Percentiles rank a stretch among this genome's conserved stretches.
Evolutionary conservation across 768 basidiomycete genomes (phyloP).

Genomic region (Roridomyces roridus): DNA sequence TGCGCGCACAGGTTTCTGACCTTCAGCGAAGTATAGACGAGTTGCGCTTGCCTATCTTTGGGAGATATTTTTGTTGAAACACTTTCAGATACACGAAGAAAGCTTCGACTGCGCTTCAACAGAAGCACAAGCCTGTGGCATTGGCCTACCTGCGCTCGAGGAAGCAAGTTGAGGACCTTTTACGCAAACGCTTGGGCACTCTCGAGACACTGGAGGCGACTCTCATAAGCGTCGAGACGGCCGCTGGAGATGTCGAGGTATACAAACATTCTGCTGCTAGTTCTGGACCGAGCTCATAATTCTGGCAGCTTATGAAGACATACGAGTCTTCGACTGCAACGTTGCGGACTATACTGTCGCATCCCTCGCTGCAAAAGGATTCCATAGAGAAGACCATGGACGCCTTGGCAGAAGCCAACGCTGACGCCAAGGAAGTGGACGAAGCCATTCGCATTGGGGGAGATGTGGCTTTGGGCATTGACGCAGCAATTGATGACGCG

Average conservation of each 20-base stretch:
- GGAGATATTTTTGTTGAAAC: not conserved
- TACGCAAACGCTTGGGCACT: constrained; percentile 76
- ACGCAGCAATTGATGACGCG: constrained; percentile 51
- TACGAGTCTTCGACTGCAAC: constrained; percentile 87
- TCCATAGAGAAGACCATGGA: constrained; percentile 89
- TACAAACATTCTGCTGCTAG: constrained; percentile 2
- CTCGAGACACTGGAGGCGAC: constrained; percentile 79
- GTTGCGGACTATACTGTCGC: constrained; percentile 73
- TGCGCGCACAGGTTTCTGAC: constrained; percentile 72
- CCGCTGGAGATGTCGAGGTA: constrained; percentile 91
- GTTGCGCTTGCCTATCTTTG: constrained; percentile 46
- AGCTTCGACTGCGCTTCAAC: constrained; percentile 67
- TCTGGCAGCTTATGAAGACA: constrained; percentile 78
- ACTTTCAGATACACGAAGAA: constrained; percentile 65
- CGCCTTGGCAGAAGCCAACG: constrained; percentile 81
- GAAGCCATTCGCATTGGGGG: constrained; percentile 74
- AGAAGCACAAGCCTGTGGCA: constrained; percentile 76
- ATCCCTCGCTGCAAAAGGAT: constrained; percentile 81
- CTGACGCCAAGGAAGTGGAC: constrained; percentile 84
- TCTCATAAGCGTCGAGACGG: constrained; percentile 81
- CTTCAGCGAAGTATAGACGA: constrained; percentile 76
- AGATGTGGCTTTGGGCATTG: constrained; percentile 61
- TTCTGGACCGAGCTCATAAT: not conserved
- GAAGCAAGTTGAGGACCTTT: constrained; percentile 80
- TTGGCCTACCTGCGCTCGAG: constrained; percentile 79